These are phyloP conservation scores for Cercospora sojina DNA, from an alignment of 2,329 filamentous ascomycete genomes.

Conservation along the genomic window DNA sequence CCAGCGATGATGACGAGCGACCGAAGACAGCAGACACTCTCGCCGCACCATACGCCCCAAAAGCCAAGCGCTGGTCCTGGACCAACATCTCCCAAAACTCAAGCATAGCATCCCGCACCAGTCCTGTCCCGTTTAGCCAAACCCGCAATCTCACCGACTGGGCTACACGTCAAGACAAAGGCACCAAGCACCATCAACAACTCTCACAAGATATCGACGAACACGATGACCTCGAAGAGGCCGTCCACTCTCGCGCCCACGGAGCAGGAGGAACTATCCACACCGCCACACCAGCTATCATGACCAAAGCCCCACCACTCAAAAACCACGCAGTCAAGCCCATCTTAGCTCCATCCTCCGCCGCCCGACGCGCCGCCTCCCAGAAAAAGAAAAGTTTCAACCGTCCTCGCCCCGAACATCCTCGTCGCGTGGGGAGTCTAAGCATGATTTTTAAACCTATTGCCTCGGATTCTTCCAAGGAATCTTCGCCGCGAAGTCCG, in stretches of 20 bases:
- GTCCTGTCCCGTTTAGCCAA: background rate
- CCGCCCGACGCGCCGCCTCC: background rate
- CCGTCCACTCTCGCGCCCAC: background rate
- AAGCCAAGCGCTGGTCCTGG: constrained; percentile 6
- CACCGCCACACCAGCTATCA: background rate
- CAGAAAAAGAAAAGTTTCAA: background rate
- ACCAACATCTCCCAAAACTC: constrained; percentile 3
- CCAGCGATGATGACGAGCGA: background rate
- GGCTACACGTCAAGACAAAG: background rate
- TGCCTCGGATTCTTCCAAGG: background rate
- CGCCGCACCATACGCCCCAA: background rate
- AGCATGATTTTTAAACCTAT: constrained; percentile 3
- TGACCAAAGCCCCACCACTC: background rate
- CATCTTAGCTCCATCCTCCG: background rate
- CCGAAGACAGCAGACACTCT: background rate
- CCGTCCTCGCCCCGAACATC: background rate
- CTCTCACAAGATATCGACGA: background rate
- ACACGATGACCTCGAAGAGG: background rate
- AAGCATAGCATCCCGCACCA: background rate
- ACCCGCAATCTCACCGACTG: background rate
- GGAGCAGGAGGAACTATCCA: background rate
- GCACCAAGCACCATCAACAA: background rate
- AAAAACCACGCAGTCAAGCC: constrained; percentile 10
- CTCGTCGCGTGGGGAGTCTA: background rate
- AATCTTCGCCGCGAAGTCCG: background rate